Base-by-base conservation (phyloP, 148 eudicot genomes). In the Hydrangea macrophylla region DNA sequence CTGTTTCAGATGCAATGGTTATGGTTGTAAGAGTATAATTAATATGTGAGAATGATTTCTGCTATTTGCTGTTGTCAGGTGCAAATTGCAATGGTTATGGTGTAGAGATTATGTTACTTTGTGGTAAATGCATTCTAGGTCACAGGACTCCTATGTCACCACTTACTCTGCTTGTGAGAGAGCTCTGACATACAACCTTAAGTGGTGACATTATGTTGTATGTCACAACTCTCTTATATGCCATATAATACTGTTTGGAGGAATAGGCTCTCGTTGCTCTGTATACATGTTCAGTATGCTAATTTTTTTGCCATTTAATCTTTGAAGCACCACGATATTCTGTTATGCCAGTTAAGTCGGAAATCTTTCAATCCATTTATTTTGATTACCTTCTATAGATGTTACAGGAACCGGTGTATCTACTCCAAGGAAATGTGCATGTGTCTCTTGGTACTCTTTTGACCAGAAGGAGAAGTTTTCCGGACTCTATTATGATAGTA, bases 341-440 rank as follows among this genome's bases (percentile, higher is more conserved):
- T 24, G 27, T 36, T 32, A 39, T 28, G 23, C 44, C 7, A 39
- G 18, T 22, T 30, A 40, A 67, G 36, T 36, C 25, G 31, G 68
- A 22, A 24, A 24, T 69, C 42, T 17, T 10, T 26, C 55, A 13
- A 37, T 31, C 51, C 35, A 51, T 27, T 69, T 53, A 44, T 54
- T 60, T 68, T 55, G 67, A 61, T 58, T 31, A 3, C 70, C 48
- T 53, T 72, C 70, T 68, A 60, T 62, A 73, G 86, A 55, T 40
- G 45, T 80, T 74, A 63, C 81, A 69, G 77, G 60, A 60, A 66
- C 61, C 67, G 33, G 55, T 23, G 50, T 58, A 45, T 73, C 65
- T 69, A 36, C 58, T 66, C 78, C 39, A 39, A 73, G 75, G 57
- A 71, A 50, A 59, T 55, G 54, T 65, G 30, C 35, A 63, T 54